Evolutionary conservation across 805 yeast genomes (phyloP), one percentile per base, ranked within the genome.

Genomic region (Henningerozyma blattae): DNA sequence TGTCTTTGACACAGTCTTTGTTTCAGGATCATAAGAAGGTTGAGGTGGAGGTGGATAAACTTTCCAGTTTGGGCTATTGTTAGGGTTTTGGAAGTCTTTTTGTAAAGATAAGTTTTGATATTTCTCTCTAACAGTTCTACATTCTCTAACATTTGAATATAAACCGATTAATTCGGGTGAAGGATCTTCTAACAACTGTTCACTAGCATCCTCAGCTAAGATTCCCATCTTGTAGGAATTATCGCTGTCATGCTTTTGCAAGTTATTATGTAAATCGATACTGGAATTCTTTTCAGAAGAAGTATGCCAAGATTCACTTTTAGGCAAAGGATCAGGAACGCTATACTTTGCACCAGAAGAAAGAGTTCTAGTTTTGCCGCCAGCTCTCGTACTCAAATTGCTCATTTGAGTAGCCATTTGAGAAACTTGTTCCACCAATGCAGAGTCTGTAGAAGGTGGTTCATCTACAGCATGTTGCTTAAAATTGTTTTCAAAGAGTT

Each of bases 31-130:
- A 77, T 91, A 76, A 46, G 89, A 76, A 3, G 98, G 96, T 43
- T 75, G 75, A 12, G 98, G 98, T 1, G 97, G 96, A 9, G 77
- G 74, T 0, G 99, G 99, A 52, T 87, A 89, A 32, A 91, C 76
- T 13, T 52, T 52, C 97, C 97, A 91, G 27, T 55, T 59, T 8
- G 64, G 64, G 18, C 47, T 50, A 57, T 93, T 89, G 52, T 89
- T 86, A 2, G 98, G 98, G 56, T 91, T 91, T 46, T 76, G 80
- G 25, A 59, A 52, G 30, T 78, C 80, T 35, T 73, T 63, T 60
- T 91, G 99, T 34, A 72, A 44, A 1, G 96, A 85, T 9, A 72
- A 44, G 2, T 58, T 47, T 57, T 81, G 79, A 54, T 89, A 91
- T 50, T 77, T 80, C 44, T 71, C 75, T 54, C 99, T 75, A 41